Conservation (phyloP, 768 basidiomycete species). For the Kondoa subrosea region DNA sequence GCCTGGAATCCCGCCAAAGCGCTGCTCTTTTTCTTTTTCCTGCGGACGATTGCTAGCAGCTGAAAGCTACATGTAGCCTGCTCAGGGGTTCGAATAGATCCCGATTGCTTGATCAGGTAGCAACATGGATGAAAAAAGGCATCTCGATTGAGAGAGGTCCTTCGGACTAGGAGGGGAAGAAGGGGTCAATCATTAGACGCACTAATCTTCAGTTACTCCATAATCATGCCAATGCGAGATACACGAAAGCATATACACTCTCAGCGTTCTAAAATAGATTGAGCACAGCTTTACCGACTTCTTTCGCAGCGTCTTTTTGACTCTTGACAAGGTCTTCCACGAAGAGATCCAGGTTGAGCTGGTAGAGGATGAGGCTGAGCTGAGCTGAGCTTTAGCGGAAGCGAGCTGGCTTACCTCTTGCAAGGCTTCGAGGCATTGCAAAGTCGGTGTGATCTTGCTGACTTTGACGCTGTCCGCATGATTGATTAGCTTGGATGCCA, state of each 20-base stretch:
- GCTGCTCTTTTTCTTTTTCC: too few species aligned
- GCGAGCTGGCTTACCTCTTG: neutral
- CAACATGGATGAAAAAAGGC: too few species aligned
- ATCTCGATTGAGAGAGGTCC: neutral
- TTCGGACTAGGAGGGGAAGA: neutral
- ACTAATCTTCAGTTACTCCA: too few species aligned
- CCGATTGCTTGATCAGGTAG: too few species aligned
- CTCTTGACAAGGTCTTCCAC: neutral
- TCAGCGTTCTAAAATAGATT: too few species aligned
- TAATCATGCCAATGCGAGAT: neutral
- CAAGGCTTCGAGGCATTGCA: neutral
- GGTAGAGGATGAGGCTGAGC: neutral
- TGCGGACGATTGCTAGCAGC: too few species aligned
- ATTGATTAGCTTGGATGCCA: neutral
- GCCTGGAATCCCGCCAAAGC: too few species aligned
- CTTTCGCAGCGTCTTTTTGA: neutral
- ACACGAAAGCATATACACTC: too few species aligned
- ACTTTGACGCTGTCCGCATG: neutral
- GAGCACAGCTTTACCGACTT: neutral
- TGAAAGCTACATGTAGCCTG: too few species aligned
- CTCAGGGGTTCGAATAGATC: too few species aligned
- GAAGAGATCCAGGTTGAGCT: neutral
- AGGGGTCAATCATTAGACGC: too few species aligned
- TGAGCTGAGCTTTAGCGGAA: neutral
- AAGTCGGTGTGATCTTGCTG: neutral